phyloP scores from a whole-genome alignment of 257 asterid genomes.

The Solanum chaucha region DNA sequence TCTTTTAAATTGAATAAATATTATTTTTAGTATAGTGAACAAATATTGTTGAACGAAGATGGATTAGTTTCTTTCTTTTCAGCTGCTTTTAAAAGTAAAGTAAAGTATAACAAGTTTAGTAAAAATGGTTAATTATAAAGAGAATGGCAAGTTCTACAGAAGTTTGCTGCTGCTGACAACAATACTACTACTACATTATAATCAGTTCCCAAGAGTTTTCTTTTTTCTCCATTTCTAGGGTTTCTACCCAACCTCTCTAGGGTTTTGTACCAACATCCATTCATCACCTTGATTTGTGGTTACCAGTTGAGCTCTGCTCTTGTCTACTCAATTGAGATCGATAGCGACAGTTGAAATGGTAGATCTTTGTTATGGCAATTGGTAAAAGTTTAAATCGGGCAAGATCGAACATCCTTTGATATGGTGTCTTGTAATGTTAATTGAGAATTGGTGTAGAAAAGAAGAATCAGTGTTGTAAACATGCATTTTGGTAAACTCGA shows the following conservation, averaged over 20 bases:
- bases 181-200: slow-evolving; percentile 23
- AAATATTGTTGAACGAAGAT: no score
- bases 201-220: slow-evolving; percentile 41
- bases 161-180: slow-evolving; percentile 11
- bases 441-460: background rate
- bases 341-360: slow-evolving; percentile 17
- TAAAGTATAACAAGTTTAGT: background rate
- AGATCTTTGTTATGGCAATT: slow-evolving; percentile 9
- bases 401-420: slow-evolving; percentile 24
- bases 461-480: slow-evolving; percentile 28
- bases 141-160: background rate
- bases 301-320: background rate
- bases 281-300: background rate
- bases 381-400: background rate
- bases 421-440: slow-evolving; percentile 8
- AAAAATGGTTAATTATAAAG: background rate
- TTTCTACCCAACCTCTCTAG: slow-evolving; percentile 33
- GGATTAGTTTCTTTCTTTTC: background rate
- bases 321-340: slow-evolving; percentile 28
- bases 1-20: background rate
- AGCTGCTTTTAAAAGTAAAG: background rate
- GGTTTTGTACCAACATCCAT: slow-evolving; percentile 49
- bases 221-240: slow-evolving; percentile 39
- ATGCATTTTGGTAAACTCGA: slow-evolving; percentile 98
- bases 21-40: no score